Base-by-base conservation (phyloP, 2,329 filamentous ascomycete species). In the Leptographium radiaticola region DNA sequence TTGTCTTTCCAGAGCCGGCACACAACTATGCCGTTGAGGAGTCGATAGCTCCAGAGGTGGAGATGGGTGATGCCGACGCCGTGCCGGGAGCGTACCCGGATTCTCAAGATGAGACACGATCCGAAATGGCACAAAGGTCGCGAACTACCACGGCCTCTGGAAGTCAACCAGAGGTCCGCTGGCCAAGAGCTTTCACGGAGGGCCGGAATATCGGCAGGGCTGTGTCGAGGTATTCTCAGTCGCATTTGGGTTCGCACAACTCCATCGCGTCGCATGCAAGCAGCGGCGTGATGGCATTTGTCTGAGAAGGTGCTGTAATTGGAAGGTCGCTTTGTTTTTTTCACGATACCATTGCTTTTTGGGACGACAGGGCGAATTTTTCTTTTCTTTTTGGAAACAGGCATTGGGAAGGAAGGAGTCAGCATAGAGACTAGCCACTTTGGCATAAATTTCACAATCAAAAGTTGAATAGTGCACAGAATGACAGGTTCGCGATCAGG, bases 161-260 rank as follows among this genome's bases (percentile, higher is more conserved):
- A 6, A 36, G 18, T 16, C n/a, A 13, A 6, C 34, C 39, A 43
- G 49, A 51, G 15, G 18, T 30, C 40, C 38, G n/a, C 40, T 13
- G 25, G 12, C 34, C n/a, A 31, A 31, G 18, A 31, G n/a, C 8
- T 25, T 10, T 12, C 2, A 30, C 44, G 1, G 39, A 44, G n/a
- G 45, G 18, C 20, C 15, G 8, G 5, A 47, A 20, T 47, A 53
- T 58, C 18, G 56, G 56, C n/a, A 16, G 56, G 40, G 56, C 58
- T 13, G 54, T 59, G 39, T 58, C 56, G 45, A 49, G 49, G 47
- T 59, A 58, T 46, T 47, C 58, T 13, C 52, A 56, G 31, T 40
- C 54, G 20, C 49, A 52, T 30, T 25, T 56, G 47, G 49, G 16
- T 1, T 56, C 58, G 50, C 57, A 48, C 40, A 50, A 45, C 43